These are phyloP conservation scores for Verticillium nubilum DNA, from an alignment of 2,329 filamentous ascomycete genomes.

Conservation along the genomic window DNA sequence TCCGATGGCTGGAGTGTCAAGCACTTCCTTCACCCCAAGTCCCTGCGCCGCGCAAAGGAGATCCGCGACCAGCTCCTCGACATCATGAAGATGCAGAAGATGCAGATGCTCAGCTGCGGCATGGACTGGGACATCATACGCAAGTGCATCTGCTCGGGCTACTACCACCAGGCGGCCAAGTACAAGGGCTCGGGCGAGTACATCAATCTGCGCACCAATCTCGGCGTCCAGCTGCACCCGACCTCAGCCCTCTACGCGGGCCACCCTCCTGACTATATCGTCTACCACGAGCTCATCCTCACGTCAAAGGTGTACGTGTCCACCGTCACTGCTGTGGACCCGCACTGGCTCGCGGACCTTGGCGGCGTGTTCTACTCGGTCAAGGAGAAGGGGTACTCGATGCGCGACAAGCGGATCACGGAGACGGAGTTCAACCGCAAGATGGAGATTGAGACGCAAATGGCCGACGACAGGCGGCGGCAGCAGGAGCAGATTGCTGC, in stretches of 20 bases:
- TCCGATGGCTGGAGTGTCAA: conserved; percentile 88
- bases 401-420: conserved; percentile 76
- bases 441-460: conserved; percentile 89
- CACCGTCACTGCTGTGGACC: conserved; percentile 91
- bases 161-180: conserved; percentile 95
- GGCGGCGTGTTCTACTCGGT: conserved; percentile 96
- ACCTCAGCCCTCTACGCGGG: conserved; percentile 92
- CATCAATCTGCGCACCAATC: conserved; percentile 89
- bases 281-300: conserved; percentile 96
- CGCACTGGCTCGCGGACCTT: conserved; percentile 93
- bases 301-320: conserved; percentile 98
- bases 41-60: conserved; percentile 83
- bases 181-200: conserved; percentile 97
- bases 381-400: conserved; percentile 95
- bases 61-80: conserved; percentile 90
- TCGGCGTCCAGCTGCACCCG: conserved; percentile 90
- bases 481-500: conserved; percentile 52
- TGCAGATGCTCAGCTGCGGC: conserved; percentile 80
- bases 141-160: conserved; percentile 94
- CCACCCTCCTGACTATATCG: conserved; percentile 91
- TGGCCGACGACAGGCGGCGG: conserved; percentile 75
- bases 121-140: conserved; percentile 96
- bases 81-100: conserved; percentile 91
- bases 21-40: conserved; percentile 95
- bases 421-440: conserved; percentile 89